phyloP scores from a whole-genome alignment of 805 yeast species.

The Saturnispora dispora region DNA sequence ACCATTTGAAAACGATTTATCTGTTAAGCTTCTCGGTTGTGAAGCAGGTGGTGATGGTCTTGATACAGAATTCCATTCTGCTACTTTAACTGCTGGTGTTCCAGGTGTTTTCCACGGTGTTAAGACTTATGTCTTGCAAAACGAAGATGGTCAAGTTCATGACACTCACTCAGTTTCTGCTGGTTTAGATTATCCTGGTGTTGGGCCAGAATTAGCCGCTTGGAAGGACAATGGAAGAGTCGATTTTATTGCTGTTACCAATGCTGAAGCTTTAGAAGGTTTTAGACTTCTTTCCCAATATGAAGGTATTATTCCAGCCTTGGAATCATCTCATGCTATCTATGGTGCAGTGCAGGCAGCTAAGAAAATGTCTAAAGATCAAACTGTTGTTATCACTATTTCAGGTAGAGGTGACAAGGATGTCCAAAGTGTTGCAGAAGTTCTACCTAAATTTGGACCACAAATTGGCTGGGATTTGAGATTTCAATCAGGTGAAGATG shows the following conservation, averaged over 20 bases:
- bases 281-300: slow-evolving; percentile 81
- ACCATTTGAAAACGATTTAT: slow-evolving; percentile 76
- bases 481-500: slow-evolving; percentile 44
- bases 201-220: slow-evolving; percentile 93
- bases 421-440: slow-evolving; percentile 95
- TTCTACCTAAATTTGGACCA: slow-evolving; percentile 82
- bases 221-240: slow-evolving; percentile 97
- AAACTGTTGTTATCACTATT: slow-evolving; percentile 77
- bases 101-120: slow-evolving; percentile 99
- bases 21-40: slow-evolving; percentile 80
- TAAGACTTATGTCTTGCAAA: slow-evolving; percentile 86
- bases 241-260: slow-evolving; percentile 82
- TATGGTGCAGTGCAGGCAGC: slow-evolving; percentile 88
- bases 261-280: slow-evolving; percentile 90
- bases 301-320: slow-evolving; percentile 98
- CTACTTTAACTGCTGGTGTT: slow-evolving; percentile 87
- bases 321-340: slow-evolving; percentile 95
- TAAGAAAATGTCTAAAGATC: slow-evolving; percentile 66
- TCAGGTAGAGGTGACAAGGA: slow-evolving; percentile 99
- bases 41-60: slow-evolving; percentile 99
- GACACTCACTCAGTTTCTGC: slow-evolving; percentile 98
- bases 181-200: slow-evolving; percentile 98
- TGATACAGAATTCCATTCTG: slow-evolving; percentile 83
- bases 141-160: slow-evolving; percentile 87
- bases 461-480: slow-evolving; percentile 93